A percentile compares a stretch with the other conserved stretches of the same genome.
These are phyloP conservation scores for Suillus americanus DNA, from an alignment of 768 basidiomycete genomes.

Conservation along the genomic window DNA sequence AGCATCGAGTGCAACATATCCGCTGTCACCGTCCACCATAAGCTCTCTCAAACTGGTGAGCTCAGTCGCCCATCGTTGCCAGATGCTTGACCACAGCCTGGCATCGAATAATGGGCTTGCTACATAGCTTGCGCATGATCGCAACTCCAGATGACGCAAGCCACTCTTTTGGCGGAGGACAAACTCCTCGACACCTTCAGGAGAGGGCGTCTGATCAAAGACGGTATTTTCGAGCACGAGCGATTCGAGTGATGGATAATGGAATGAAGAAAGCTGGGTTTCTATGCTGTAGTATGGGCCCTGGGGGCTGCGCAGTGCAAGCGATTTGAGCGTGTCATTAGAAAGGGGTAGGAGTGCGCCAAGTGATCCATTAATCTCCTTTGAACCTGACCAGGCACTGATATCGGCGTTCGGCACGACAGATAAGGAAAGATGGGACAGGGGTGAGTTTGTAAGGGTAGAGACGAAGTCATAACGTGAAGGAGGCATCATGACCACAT, in stretches of 20 bases:
- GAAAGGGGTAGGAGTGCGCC: slow-evolving; percentile 24
- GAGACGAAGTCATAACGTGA: slow-evolving; percentile 28
- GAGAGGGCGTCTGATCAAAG: slow-evolving; percentile 22
- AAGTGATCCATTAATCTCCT: slow-evolving; percentile 26
- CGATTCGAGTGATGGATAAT: slow-evolving; percentile 27
- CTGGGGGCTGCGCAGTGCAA: slow-evolving; percentile 26
- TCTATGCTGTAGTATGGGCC: slow-evolving; percentile 30
- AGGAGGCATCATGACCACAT: slow-evolving; percentile 23
- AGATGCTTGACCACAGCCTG: slow-evolving; percentile 29
- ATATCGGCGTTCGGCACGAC: slow-evolving; percentile 32
- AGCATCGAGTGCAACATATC: slow-evolving; percentile 25
- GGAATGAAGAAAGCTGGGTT: slow-evolving; percentile 17
- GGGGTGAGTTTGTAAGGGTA: slow-evolving; percentile 23
- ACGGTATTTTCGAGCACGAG: slow-evolving; percentile 30
- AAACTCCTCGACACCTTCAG: slow-evolving; percentile 29
- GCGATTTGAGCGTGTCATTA: slow-evolving; percentile 19
- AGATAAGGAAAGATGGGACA: slow-evolving; percentile 31
- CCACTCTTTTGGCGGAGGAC: slow-evolving; percentile 29
- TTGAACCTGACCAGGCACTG: slow-evolving; percentile 30
- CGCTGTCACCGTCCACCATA: slow-evolving; percentile 14
- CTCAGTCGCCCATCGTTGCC: slow-evolving; percentile 23
- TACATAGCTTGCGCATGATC: slow-evolving; percentile 27
- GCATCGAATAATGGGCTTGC: slow-evolving; percentile 12
- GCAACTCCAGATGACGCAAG: slow-evolving; percentile 24
- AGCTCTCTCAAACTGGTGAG: slow-evolving; percentile 23